Base-by-base conservation (phyloP, 768 basidiomycete species). In the Arthromyces matolae region DNA sequence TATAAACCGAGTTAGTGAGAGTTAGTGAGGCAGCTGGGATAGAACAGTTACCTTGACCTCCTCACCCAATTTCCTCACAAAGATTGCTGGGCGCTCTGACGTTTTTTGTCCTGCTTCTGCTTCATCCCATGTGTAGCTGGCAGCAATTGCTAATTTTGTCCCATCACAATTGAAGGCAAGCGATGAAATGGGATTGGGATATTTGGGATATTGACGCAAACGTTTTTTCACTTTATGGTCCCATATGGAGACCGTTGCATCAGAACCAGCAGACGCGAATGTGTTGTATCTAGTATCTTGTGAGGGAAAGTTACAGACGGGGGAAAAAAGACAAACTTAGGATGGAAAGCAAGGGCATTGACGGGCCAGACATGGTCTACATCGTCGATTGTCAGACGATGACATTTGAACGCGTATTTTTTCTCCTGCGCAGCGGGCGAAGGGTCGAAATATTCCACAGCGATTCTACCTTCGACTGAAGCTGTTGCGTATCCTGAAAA, bases 301-400 rank as follows among this genome's bases (percentile, higher is more conserved):
- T 46, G 32, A 32, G 25, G 18, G 22, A 51, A 13, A 14, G 31
- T 45, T 29, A 2, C 18, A 28, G 4, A 33, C 40, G 33, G 49
- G 23, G 23, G 9, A 19, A 41, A 20, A 1, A 31, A 25, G 14
- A 69, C 81, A 40, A 61, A 93, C 78, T 77, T 70, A 0, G 95
- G 93, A 60, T 97, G 93, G 73, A 97, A 98, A 0, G 93, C 91
- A 23, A 99, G 79, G 0, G 92, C 80, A 59, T 97, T 96, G 51
- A 98, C 94, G 0, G 95, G 93, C 82, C 91, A 98, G 18, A 97
- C 94, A 55, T 93, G 89, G 64, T 99, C 96, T 12, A 88, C 86
- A 29, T 89, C 92, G 29, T 89, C 85, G 51, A 93, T 83, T 4
- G 89, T 83, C 62, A 92, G 87, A 36, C 95, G 79, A 60, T 99